phyloP scores from a whole-genome alignment of 805 yeast species.

The Lipomyces sp. region DNA sequence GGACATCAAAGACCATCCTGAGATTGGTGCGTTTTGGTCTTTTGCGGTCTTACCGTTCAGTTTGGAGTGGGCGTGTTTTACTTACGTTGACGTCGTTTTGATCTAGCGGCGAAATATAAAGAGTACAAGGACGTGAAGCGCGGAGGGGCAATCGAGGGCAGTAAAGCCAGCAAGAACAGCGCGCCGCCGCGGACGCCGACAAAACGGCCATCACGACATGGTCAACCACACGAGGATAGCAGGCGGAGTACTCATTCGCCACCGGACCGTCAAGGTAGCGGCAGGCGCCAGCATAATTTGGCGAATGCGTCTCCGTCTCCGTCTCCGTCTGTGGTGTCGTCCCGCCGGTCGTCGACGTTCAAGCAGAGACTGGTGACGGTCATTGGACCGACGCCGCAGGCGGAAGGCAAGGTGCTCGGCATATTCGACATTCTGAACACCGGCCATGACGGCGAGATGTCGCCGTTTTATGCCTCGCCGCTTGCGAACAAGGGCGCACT shows the following conservation, averaged over 20 bases:
- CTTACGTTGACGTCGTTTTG: neutral
- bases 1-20: slow-evolving; percentile 46
- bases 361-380: slow-evolving; percentile 3
- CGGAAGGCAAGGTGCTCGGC: slow-evolving; percentile 27
- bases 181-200: neutral
- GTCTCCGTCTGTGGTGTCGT: no score
- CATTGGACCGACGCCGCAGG: slow-evolving; percentile 31
- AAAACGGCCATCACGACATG: neutral
- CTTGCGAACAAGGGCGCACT: no score
- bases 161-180: neutral
- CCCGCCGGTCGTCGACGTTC: no score
- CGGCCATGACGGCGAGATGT: neutral
- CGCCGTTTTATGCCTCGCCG: no score
- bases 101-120: slow-evolving; percentile 22
- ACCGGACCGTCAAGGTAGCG: no score
- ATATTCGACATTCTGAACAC: slow-evolving; percentile 22
- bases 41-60: no score
- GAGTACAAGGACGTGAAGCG: slow-evolving; percentile 9
- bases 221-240: no score
- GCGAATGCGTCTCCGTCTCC: no score
- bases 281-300: no score
- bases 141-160: neutral
- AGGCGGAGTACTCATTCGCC: no score
- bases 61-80: neutral
- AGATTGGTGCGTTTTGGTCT: slow-evolving; percentile 36